Base-by-base conservation (phyloP, 1,284 basidiomycete genomes). In the Schizophyllum amplum region DNA sequence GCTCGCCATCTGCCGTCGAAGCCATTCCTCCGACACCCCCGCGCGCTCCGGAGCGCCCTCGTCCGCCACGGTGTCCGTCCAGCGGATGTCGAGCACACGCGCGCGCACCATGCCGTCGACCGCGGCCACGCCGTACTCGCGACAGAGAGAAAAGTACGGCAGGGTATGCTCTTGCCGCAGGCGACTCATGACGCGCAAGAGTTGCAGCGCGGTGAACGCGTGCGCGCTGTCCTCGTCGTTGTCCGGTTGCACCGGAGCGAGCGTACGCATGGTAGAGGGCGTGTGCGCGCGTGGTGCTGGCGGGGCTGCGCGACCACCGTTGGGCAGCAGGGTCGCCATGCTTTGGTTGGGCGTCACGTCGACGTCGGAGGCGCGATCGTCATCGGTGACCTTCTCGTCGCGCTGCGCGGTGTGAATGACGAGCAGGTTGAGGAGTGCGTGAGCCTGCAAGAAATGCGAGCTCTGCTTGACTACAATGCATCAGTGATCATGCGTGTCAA, bases 101-200 rank as follows among this genome's bases (percentile, higher is more conserved):
- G 83, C 86, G 59, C 83, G 81, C 24, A 92, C 79, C 85, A 92
- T 87, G 20, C 86, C 88, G 66, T 92, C 90, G 4, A 92, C 86
- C 4, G 87, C 86, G 7, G 80, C 75, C 50, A 87, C 86, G 1
- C 90, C 90, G 22, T 91, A 72, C 68, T 90, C 87, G 27, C 87
- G 76, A 65, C 88, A 91, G 6, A 91, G 75, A 59, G 84, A 71
- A 69, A 92, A 92, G 68, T 92, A 92, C 0, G 79, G 78, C 64
- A 84, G 80, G 23, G 82, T 56, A 24, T 49, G 27, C 26, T 25
- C 49, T 9, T 24, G 25, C 9, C 51, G 80, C 55, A 90, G 74
- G 47, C 86, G 78, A 64, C 81, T 83, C 84, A 89, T 88, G 48
- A 86, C 85, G 65, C 84, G 85, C 60, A 90, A 74, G 17, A 90